Conservation (phyloP, 2,329 filamentous ascomycete species). For the Dactylellina sp. region DNA sequence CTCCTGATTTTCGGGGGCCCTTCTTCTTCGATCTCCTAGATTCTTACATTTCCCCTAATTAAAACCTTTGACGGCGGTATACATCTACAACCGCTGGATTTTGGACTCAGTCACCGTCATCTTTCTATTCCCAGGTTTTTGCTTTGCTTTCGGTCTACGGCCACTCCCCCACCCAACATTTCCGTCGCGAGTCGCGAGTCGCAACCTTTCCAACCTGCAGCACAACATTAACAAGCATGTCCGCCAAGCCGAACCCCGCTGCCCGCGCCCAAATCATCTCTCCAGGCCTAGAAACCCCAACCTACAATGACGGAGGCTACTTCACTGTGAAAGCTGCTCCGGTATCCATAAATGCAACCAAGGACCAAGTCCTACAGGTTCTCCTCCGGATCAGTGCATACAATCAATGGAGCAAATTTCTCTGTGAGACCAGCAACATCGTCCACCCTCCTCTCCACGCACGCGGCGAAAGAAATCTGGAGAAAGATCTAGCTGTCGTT, state of each 20-base stretch:
- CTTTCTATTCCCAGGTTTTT: not conserved
- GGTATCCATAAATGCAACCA: constrained; percentile 42
- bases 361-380: constrained; percentile 45
- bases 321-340: constrained; percentile 50
- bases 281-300: constrained; percentile 40
- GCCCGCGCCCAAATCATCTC: constrained; percentile 32
- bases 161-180: not conserved
- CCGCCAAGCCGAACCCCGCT: constrained; percentile 32
- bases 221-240: constrained; percentile 14
- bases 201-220: constrained; percentile 10
- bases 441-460: constrained; percentile 19
- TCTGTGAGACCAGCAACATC: constrained; percentile 26
- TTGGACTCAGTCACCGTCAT: no score
- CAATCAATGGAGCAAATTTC: constrained; percentile 45
- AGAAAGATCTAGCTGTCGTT: constrained; percentile 10
- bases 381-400: constrained; percentile 33
- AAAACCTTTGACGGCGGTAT: no score
- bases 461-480: constrained; percentile 1
- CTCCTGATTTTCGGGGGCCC: constrained; percentile 1
- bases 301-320: constrained; percentile 40
- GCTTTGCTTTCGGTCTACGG: not conserved
- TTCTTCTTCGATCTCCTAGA: not conserved
- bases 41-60: not conserved
- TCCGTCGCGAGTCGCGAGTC: constrained; percentile 20
- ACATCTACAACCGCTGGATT: not conserved